A percentile compares a stretch with the other conserved stretches of the same genome.
Evolutionary conservation across 208 protist genomes (phyloP).

Genomic region (Strigomonas culicis): DNA sequence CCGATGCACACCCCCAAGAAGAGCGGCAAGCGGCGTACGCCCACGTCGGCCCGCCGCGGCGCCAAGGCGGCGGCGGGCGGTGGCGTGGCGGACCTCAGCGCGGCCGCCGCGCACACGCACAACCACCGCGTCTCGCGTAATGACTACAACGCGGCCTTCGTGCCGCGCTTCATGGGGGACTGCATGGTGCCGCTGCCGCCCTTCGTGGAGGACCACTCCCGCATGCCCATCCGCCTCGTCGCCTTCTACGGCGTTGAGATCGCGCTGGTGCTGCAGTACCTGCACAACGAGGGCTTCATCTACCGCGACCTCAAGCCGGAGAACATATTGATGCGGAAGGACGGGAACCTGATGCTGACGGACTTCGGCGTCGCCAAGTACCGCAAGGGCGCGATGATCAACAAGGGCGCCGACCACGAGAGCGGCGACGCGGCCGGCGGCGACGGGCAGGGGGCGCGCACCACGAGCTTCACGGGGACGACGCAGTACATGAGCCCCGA

Average conservation of each 20-base stretch:
- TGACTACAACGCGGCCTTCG: conserved; percentile 24
- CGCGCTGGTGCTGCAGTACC: conserved; percentile 82
- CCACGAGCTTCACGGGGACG: conserved; percentile 92
- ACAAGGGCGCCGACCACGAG: conserved; percentile 3
- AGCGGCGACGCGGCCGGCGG: background rate
- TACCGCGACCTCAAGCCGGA: conserved; percentile 94
- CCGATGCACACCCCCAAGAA: background rate
- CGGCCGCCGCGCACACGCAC: background rate
- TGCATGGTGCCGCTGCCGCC: conserved; percentile 11
- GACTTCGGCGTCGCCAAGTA: conserved; percentile 96
- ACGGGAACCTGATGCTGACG: conserved; percentile 92
- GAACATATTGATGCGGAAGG: conserved; percentile 89
- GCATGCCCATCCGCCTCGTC: conserved; percentile 68
- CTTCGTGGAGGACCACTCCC: conserved; percentile 43
- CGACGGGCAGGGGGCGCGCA: conserved; percentile 22
- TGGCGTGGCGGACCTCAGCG: background rate
- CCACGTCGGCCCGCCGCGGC: background rate
- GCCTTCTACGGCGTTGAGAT: conserved; percentile 91
- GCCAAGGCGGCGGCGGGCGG: background rate
- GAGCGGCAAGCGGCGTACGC: background rate
- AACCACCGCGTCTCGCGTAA: conserved; percentile 10
- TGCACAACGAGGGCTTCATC: conserved; percentile 85
- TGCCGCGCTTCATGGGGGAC: conserved; percentile 24
- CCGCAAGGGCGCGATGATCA: conserved; percentile 43
- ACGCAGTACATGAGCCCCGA: conserved; percentile 95